Evolutionary conservation across 2,329 filamentous ascomycete genomes (phyloP).

Genomic region (Epichloe glyceriae): DNA sequence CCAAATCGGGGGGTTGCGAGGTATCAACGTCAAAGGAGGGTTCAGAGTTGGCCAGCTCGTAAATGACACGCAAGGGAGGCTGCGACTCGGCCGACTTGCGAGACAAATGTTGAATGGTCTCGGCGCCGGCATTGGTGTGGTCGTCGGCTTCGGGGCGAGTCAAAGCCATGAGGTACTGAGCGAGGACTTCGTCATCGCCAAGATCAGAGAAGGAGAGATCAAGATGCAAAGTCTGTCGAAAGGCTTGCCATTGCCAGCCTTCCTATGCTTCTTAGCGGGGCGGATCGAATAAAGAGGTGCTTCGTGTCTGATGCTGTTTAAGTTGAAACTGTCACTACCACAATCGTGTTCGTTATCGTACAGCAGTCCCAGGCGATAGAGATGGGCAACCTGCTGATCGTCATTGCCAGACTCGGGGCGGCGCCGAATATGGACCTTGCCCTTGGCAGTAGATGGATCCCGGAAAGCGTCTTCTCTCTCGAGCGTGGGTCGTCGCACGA

Average conservation of each 20-base stretch:
- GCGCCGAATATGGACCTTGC: constrained; percentile 14
- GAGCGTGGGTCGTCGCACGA: constrained; percentile 26
- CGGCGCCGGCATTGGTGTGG: constrained; percentile 7
- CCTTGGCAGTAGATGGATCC: constrained; percentile 25
- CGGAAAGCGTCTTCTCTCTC: constrained; percentile 35
- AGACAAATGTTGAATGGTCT: constrained; percentile 7
- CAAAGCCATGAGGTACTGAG: constrained; percentile 20
- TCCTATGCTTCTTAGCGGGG: constrained; percentile 19
- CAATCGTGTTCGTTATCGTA: constrained; percentile 25
- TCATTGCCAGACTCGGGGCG: constrained; percentile 13
- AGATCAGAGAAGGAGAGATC: constrained; percentile 31
- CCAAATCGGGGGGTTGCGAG: constrained; percentile 23
- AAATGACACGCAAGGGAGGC: constrained; percentile 26
- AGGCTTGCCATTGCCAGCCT: constrained; percentile 14
- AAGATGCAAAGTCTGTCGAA: constrained; percentile 16
- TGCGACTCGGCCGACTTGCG: constrained; percentile 11
- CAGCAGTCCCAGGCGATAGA: constrained; percentile 31
- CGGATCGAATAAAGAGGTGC: constrained; percentile 27
- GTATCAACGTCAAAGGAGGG: constrained; percentile 23
- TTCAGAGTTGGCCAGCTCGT: constrained; percentile 23
- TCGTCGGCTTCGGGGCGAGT: constrained; percentile 10
- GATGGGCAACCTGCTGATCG: constrained; percentile 25
- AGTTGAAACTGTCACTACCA: constrained; percentile 20
- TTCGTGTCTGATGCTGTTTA: constrained; percentile 26
- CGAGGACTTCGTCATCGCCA: constrained; percentile 26